phyloP scores from a whole-genome alignment of 345 rosid genomes.

The Physaria fendleri region DNA sequence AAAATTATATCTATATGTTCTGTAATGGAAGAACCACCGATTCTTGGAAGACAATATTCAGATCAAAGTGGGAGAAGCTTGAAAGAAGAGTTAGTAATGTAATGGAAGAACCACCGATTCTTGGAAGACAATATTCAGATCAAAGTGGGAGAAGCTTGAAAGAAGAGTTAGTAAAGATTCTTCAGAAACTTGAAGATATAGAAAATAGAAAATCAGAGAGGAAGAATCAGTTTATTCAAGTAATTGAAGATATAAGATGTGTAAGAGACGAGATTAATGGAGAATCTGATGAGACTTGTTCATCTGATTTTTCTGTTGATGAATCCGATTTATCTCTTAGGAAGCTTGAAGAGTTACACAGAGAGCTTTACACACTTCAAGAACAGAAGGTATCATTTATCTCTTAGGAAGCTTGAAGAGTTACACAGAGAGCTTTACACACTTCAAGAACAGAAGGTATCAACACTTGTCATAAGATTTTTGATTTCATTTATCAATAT shows the following conservation, averaged over 20 bases:
- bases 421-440: slow-evolving; percentile 53
- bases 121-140: slow-evolving; percentile 65
- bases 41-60: slow-evolving; percentile 58
- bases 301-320: slow-evolving; percentile 38
- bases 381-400: slow-evolving; percentile 61
- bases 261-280: slow-evolving; percentile 54
- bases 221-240: slow-evolving; percentile 68
- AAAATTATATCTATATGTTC: slow-evolving; percentile 76
- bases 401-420: slow-evolving; percentile 72
- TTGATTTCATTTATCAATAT: not conserved
- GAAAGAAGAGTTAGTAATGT: slow-evolving; percentile 68
- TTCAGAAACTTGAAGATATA: slow-evolving; percentile 88
- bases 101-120: slow-evolving; percentile 79
- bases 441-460: slow-evolving; percentile 76
- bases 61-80: slow-evolving; percentile 69
- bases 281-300: slow-evolving; percentile 29
- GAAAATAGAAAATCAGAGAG: slow-evolving; percentile 66
- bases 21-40: slow-evolving; percentile 78
- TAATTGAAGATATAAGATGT: slow-evolving; percentile 47
- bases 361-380: slow-evolving; percentile 58
- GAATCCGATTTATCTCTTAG: slow-evolving; percentile 72
- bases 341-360: slow-evolving; percentile 72
- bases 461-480: not conserved
- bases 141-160: slow-evolving; percentile 66
- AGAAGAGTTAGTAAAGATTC: slow-evolving; percentile 59